phyloP scores from a whole-genome alignment of 768 basidiomycete species.

The Lyophyllum decastes region DNA sequence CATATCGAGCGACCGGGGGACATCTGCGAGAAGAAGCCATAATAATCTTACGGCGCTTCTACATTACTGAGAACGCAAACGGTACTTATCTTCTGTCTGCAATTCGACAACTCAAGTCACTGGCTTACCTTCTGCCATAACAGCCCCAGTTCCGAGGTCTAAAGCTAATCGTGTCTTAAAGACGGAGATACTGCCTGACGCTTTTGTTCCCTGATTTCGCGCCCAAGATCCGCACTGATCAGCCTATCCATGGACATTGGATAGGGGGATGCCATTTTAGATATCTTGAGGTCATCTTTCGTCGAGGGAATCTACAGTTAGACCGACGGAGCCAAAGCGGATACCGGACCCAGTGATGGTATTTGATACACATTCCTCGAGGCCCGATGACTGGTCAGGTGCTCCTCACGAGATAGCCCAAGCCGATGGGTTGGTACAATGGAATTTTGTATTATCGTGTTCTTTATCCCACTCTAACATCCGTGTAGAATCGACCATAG shows the following conservation, averaged over 20 bases:
- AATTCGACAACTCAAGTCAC: not conserved
- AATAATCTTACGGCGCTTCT: constrained; percentile 83
- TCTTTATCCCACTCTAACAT: not conserved
- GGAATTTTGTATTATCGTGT: too few relatives aligned
- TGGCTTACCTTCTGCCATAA: constrained; percentile 13
- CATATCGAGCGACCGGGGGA: constrained; percentile 76
- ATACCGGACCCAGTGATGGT: not conserved
- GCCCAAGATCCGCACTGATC: not conserved
- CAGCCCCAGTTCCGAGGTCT: constrained; percentile 89
- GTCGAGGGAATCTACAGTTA: not conserved
- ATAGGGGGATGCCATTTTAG: not conserved
- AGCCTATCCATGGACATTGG: not conserved
- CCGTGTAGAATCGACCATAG: not conserved
- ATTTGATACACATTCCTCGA: not conserved
- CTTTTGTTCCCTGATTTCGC: not conserved
- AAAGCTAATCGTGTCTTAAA: constrained; percentile 86
- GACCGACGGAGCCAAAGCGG: not conserved
- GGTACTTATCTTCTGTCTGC: constrained; percentile 45
- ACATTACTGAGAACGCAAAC: constrained; percentile 90
- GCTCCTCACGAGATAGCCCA: not conserved
- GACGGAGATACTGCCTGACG: constrained; percentile 57
- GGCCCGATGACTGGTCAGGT: constrained; percentile 6
- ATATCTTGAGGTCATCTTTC: not conserved
- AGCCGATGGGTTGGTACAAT: not conserved
- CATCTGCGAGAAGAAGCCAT: constrained; percentile 84